Conservation (phyloP, 495 filamentous ascomycete species). For the Penicillium coffeae region DNA sequence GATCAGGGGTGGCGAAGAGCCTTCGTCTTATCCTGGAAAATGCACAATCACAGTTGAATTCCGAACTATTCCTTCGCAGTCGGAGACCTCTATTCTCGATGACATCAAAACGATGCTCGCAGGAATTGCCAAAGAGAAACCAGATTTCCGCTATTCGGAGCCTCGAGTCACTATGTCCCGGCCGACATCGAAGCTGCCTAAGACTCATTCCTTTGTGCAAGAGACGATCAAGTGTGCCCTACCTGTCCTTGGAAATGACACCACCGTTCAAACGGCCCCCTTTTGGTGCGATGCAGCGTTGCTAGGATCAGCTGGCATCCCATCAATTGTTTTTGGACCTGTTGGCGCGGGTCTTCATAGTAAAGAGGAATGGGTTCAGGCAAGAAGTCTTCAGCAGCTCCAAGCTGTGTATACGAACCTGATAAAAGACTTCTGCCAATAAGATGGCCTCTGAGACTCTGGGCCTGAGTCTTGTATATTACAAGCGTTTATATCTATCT, state of each 20-base stretch:
- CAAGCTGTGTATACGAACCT: slow-evolving; percentile 20
- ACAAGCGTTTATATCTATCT: too few relatives aligned
- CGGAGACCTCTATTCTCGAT: slow-evolving; percentile 20
- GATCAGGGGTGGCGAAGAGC: slow-evolving; percentile 45
- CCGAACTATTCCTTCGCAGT: slow-evolving; percentile 39
- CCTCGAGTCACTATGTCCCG: slow-evolving; percentile 32
- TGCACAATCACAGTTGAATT: slow-evolving; percentile 43
- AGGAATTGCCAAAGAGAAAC: slow-evolving; percentile 14
- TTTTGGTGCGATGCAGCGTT: slow-evolving; percentile 47
- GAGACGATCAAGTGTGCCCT: slow-evolving; percentile 18
- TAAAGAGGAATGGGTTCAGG: slow-evolving; percentile 45
- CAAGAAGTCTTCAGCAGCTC: slow-evolving; percentile 28
- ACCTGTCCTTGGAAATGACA: slow-evolving; percentile 11
- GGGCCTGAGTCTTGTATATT: neutral
- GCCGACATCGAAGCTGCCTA: slow-evolving; percentile 29
- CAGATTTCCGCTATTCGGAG: slow-evolving; percentile 23
- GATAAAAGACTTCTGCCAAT: slow-evolving; percentile 26
- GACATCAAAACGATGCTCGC: slow-evolving; percentile 26
- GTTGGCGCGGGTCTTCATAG: slow-evolving; percentile 39
- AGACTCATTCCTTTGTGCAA: slow-evolving; percentile 32
- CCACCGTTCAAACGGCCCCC: slow-evolving; percentile 17
- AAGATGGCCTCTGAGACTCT: neutral
- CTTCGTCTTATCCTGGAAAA: slow-evolving; percentile 42
- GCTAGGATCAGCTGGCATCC: slow-evolving; percentile 34
- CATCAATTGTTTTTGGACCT: slow-evolving; percentile 41